Evolutionary conservation across 495 filamentous ascomycete genomes (phyloP), one percentile per base, ranked within the genome.

Genomic region (Evernia prunastri): DNA sequence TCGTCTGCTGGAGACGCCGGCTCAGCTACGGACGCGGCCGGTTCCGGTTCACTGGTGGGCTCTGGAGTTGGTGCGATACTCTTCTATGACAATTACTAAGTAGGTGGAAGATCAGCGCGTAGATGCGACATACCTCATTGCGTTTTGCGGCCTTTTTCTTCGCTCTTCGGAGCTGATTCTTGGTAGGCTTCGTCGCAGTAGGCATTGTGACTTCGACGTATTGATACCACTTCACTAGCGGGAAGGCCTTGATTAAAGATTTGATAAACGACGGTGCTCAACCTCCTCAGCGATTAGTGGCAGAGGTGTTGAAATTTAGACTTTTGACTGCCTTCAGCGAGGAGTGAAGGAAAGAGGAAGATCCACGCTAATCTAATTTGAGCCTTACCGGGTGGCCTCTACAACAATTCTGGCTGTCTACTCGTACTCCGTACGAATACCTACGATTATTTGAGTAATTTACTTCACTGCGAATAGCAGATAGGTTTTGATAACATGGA

Each of bases 91-190:
- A 20, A 20, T 25, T 42, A 58, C 9, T 70, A 27, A 73, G 70
- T 67, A 75, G 70, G 67, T 73, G 68, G 23, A 20, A 54, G 60
- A n/a, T 58, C 23, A 15, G 11, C 2, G 51, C 11, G 61, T 58
- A 33, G 39, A 40, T 18, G 72, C 67, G 36, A 78, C 76, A 57
- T 84, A 80, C 70, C 66, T 84, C 79, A 49, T 78, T 71, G 75
- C 88, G 79, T 76, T 90, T 89, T 67, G 89, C 82, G 60, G 88
- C 88, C 83, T 96, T 96, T 80, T 90, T 96, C 81, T 91, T 91
- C 37, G 91, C 91, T 71, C 88, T 84, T 72, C 89, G 82, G 72
- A 90, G 82, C 75, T 92, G 88, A 70, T 95, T 94, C 77, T 92
- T 95, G 72, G 83, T 89, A 73, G 84, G 80, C 75, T 92, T 92